Evolutionary conservation across 2,329 filamentous ascomycete genomes (phyloP).

Genomic region (Aspergillus amoenus): DNA sequence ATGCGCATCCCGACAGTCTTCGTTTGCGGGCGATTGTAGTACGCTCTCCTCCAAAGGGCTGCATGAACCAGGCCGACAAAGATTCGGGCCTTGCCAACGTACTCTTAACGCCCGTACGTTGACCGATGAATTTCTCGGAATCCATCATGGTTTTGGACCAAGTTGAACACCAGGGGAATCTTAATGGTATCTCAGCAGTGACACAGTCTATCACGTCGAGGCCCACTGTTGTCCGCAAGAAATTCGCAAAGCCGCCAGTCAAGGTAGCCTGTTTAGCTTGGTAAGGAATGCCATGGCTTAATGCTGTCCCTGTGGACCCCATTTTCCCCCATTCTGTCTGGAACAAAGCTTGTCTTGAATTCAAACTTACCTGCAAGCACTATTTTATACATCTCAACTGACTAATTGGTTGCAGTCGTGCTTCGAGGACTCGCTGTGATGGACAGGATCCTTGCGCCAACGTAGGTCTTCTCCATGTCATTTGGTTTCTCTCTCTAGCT

Average conservation of each 20-base stretch:
- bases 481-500: neutral
- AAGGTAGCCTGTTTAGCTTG: conserved; percentile 47
- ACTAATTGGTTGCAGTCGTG: conserved; percentile 31
- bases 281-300: conserved; percentile 27
- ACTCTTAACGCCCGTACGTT: neutral
- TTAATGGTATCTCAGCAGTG: conserved; percentile 17
- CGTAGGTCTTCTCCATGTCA: conserved; percentile 30
- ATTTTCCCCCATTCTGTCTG: neutral
- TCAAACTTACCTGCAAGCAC: conserved; percentile 5
- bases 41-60: conserved; percentile 6
- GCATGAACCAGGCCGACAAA: conserved; percentile 9
- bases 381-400: conserved; percentile 4
- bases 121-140: neutral
- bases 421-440: conserved; percentile 45
- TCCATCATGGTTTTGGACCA: conserved; percentile 25
- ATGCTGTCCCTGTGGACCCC: neutral
- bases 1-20: conserved; percentile 13
- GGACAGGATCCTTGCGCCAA: conserved; percentile 46
- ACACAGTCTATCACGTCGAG: conserved; percentile 26
- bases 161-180: conserved; percentile 14
- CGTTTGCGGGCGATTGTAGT: conserved; percentile 10
- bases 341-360: conserved; percentile 10
- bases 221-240: conserved; percentile 39
- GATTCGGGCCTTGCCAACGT: conserved; percentile 1
- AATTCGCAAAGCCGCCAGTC: conserved; percentile 46